Evolutionary conservation across 371 early-diverging fungal genomes (phyloP).

Genomic region (Furculomyces boomerangus): DNA sequence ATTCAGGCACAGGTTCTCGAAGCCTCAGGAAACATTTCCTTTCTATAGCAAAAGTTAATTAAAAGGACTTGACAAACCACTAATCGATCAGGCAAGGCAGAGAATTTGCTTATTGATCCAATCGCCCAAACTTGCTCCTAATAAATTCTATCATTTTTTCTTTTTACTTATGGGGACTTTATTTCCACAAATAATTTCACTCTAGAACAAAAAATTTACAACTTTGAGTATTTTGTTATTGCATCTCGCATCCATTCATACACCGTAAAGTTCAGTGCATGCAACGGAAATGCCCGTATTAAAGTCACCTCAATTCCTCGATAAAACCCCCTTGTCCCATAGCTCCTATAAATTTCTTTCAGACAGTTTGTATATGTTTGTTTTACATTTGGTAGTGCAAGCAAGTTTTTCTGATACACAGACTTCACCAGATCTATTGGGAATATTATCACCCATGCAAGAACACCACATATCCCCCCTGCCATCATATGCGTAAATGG

Average conservation of each 20-base stretch:
- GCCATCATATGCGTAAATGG: constrained; percentile 50
- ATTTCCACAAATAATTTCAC: too few relatives aligned
- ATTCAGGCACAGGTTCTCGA: too few relatives aligned
- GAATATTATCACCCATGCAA: constrained; percentile 61
- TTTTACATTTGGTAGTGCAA: constrained; percentile 27
- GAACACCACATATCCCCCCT: constrained; percentile 54
- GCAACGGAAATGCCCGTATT: constrained; percentile 62
- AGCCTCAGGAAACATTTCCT: too few relatives aligned
- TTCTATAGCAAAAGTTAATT: too few relatives aligned
- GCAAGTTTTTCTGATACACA: constrained; percentile 48
- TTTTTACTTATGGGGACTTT: too few relatives aligned
- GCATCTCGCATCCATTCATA: constrained; percentile 39
- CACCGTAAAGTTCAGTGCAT: constrained; percentile 59
- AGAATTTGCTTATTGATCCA: too few relatives aligned
- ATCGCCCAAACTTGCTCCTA: too few relatives aligned
- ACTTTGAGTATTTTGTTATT: constrained; percentile 3
- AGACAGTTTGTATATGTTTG: constrained; percentile 30
- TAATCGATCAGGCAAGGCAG: too few relatives aligned
- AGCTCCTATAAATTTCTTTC: constrained; percentile 26
- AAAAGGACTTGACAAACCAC: too few relatives aligned
- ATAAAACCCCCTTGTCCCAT: constrained; percentile 44
- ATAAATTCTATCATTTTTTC: too few relatives aligned
- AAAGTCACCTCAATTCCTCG: constrained; percentile 54
- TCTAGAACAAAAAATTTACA: too few relatives aligned
- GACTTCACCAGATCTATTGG: constrained; percentile 62